A percentile compares a stretch with the other conserved stretches of the same genome.
These are phyloP conservation scores for Tricholoma sp. DNA, from an alignment of 768 basidiomycete genomes.

Conservation along the genomic window DNA sequence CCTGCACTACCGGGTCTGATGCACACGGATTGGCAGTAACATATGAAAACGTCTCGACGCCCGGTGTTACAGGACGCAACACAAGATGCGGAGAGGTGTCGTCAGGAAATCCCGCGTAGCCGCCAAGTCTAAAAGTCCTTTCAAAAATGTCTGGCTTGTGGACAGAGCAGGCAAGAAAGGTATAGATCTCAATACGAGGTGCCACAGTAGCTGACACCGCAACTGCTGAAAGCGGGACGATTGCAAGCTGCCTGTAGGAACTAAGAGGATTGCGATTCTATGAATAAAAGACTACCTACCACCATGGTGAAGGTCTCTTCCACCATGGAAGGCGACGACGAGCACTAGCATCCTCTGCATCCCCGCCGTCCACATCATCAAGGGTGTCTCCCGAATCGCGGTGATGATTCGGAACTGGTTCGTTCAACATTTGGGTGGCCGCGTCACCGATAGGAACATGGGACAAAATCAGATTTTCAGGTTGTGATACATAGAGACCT, in stretches of 20 bases:
- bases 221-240: slow-evolving; percentile 49
- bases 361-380: slow-evolving; percentile 21
- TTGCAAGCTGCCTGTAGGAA: slow-evolving; percentile 48
- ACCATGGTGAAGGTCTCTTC: slow-evolving; percentile 67
- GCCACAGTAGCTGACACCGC: slow-evolving; percentile 56
- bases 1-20: slow-evolving; percentile 67
- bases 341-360: slow-evolving; percentile 13
- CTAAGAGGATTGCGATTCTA: not conserved
- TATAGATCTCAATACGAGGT: slow-evolving; percentile 70
- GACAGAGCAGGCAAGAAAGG: slow-evolving; percentile 63
- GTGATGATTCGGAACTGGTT: slow-evolving; percentile 35
- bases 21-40: slow-evolving; percentile 37
- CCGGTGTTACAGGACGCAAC: not conserved
- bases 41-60: not conserved
- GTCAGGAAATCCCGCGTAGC: not conserved
- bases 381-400: slow-evolving; percentile 14
- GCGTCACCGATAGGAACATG: slow-evolving; percentile 44
- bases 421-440: slow-evolving; percentile 40
- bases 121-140: slow-evolving; percentile 15
- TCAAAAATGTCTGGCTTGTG: slow-evolving; percentile 54
- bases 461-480: slow-evolving; percentile 36
- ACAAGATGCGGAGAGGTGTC: not conserved
- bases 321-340: slow-evolving; percentile 54
- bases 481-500: slow-evolving; percentile 22
- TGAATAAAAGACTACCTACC: slow-evolving; percentile 38